A percentile compares a stretch with the other conserved stretches of the same genome.
Evolutionary conservation across 2,329 filamentous ascomycete species (phyloP).

Genomic region (Trichoderma atrobrunneum): DNA sequence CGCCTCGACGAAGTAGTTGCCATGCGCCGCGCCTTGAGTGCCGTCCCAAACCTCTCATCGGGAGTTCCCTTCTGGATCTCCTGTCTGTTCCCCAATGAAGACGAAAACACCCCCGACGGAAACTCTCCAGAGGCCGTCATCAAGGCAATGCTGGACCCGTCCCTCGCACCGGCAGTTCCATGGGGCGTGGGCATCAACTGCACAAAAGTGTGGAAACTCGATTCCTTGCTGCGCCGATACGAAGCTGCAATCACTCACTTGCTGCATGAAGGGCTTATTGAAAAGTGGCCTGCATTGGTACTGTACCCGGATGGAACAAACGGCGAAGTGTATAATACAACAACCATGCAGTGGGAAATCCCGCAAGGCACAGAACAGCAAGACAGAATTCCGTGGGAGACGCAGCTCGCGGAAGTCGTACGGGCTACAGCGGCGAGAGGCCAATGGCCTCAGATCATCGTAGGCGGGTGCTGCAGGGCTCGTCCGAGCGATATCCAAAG

Average conservation of each 20-base stretch:
- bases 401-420: slow-evolving; percentile 43
- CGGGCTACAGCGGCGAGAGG: slow-evolving; percentile 35
- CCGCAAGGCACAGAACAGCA: slow-evolving; percentile 28
- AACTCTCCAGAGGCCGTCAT: slow-evolving; percentile 38
- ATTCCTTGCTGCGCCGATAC: slow-evolving; percentile 52
- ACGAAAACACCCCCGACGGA: slow-evolving; percentile 55
- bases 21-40: slow-evolving; percentile 45
- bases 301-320: slow-evolving; percentile 69
- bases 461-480: slow-evolving; percentile 54
- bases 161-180: slow-evolving; percentile 36
- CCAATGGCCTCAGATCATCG: slow-evolving; percentile 46
- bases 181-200: slow-evolving; percentile 69
- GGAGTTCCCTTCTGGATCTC: slow-evolving; percentile 55
- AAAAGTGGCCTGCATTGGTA: slow-evolving; percentile 52
- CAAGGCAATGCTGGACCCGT: slow-evolving; percentile 37
- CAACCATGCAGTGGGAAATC: slow-evolving; percentile 57
- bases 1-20: slow-evolving; percentile 60
- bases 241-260: slow-evolving; percentile 47
- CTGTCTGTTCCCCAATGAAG: slow-evolving; percentile 59
- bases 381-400: slow-evolving; percentile 44
- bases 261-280: slow-evolving; percentile 33
- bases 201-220: slow-evolving; percentile 63
- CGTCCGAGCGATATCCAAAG: slow-evolving; percentile 35
- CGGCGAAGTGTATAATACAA: slow-evolving; percentile 64
- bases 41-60: slow-evolving; percentile 27